Base-by-base conservation (phyloP, 78 protist genomes). In the Dictyostelium brefeldianum region DNA sequence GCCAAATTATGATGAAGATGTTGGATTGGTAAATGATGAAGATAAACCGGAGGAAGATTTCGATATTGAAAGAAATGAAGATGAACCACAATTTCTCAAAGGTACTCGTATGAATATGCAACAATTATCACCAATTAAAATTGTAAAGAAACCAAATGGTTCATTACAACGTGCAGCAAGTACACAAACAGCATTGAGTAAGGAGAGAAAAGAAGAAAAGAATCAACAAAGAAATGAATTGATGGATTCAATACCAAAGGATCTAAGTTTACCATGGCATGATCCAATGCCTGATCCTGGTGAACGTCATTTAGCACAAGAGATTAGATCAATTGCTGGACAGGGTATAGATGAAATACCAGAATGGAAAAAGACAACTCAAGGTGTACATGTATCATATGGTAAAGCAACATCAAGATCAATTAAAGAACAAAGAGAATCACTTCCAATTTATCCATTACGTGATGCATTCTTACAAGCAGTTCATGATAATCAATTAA, bases 61-160 rank as follows among this genome's bases (percentile, higher is more conserved):
- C 22, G 99, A 99, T 53, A 90, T 98, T 54, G 99, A 99, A 73
- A 73, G 96, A 77, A 92, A 67, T 65, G 99, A 98, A 64, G 97
- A 75, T 22, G 99, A 97, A 84, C 99, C 99, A 8, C 75, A 90
- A 31, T 99, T 99, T 89, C 81, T 99, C 69, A 71, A 65, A 53
- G 97, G 98, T 0, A 93, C 91, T 50, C 73, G 96, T 22, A 50
- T 17, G 47, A 64, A 59, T 81, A 69, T 43, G 81, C 77, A 14
- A 73, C 91, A 91, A 20, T 54, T 97, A 48, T 93, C 98, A 43
- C 99, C 99, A 11, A 95, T 99, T 67, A 97, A 97, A 57, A 92
- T 98, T 3, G 96, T 98, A 14, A 95, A 94, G 75, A 98, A 97
- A 82, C 99, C 99, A 9, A 98, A 98, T 69, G 99, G 99, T 6